Base-by-base conservation (phyloP, 192 early-diverging fungal species). In the Backusella macrospora region DNA sequence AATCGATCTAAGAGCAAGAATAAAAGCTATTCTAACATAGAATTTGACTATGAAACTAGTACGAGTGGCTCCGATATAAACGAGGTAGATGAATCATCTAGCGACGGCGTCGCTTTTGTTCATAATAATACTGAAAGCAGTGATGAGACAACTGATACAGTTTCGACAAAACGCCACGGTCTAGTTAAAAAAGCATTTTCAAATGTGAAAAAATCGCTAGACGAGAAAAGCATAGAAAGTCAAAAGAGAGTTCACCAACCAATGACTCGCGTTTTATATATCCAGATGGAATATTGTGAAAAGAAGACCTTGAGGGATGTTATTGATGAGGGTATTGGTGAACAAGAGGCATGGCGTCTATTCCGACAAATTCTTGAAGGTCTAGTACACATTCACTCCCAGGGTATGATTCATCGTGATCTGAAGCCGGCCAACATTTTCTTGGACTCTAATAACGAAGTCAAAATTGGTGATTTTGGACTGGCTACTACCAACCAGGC, bases 221-320 rank as follows among this genome's bases (percentile, higher is more conserved):
- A 52, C 38, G 78, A 55, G 4, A 71, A 49, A 47, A 76, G 44
- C 47, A 29, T 4, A 12, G 67, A 46, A 69, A 68, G 47, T 65
- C 68, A 70, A 55, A 48, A 64, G 10, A 26, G 21, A 23, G 21
- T 26, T 6, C 39, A 44, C 5, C 68, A 73, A 10, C 74, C 75
- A 29, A 73, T 73, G 16, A 83, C 83, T 6, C 79, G 89, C 65
- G 90, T 91, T 9, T 77, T 98, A 38, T 96, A 97, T 72, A 99
- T 99, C 65, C 97, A 99, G 79, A 99, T 99, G 97, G 96, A 99
- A 82, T 99, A 98, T 78, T 98, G 97, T 78, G 97, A 98, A 77
- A 90, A 95, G 67, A 94, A 95, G 72, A 97, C 97, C 0, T 81
- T 98, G 5, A 86, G 85, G 73, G 94, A 97, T 73, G 73, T 95